Evolutionary conservation across 2,329 filamentous ascomycete species (phyloP).

Genomic region (Corniculantispora saksenae): DNA sequence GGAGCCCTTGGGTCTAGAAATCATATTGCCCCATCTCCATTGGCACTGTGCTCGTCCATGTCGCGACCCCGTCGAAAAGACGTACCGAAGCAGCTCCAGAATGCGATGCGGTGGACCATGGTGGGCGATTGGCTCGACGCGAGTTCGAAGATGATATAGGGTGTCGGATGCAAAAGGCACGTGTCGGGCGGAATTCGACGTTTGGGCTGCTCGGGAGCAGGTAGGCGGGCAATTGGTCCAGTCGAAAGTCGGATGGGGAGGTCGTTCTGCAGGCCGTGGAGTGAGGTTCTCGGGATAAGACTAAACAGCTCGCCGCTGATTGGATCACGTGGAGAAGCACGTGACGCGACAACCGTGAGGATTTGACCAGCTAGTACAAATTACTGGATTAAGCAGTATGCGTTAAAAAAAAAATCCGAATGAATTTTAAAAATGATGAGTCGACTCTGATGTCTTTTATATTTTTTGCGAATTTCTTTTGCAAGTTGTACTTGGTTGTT

Average conservation of each 20-base stretch:
- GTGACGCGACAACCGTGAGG: neutral
- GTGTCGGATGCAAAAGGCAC: neutral
- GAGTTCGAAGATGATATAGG: neutral
- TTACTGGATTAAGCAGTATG: too few species aligned
- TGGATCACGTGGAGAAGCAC: constrained; percentile 27
- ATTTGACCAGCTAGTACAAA: too few species aligned
- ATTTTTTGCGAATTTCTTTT: too few species aligned
- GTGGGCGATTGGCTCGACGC: constrained; percentile 30
- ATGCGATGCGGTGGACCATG: constrained; percentile 69
- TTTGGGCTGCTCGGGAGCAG: neutral
- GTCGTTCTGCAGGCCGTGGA: neutral
- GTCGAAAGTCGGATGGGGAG: neutral
- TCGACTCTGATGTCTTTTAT: too few species aligned
- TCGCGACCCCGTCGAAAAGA: constrained; percentile 26
- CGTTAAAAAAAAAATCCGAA: too few species aligned
- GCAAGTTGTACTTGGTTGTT: too few species aligned
- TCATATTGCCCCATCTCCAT: neutral
- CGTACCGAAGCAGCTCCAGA: constrained; percentile 91
- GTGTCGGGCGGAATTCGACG: neutral
- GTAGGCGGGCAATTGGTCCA: neutral
- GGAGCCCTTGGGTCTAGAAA: neutral
- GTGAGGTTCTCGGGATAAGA: constrained; percentile 13
- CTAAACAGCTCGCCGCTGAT: constrained; percentile 23
- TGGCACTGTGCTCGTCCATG: neutral
- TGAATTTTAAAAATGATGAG: too few species aligned